phyloP scores from a whole-genome alignment of 768 basidiomycete species.

The Mrakia gelida region DNA sequence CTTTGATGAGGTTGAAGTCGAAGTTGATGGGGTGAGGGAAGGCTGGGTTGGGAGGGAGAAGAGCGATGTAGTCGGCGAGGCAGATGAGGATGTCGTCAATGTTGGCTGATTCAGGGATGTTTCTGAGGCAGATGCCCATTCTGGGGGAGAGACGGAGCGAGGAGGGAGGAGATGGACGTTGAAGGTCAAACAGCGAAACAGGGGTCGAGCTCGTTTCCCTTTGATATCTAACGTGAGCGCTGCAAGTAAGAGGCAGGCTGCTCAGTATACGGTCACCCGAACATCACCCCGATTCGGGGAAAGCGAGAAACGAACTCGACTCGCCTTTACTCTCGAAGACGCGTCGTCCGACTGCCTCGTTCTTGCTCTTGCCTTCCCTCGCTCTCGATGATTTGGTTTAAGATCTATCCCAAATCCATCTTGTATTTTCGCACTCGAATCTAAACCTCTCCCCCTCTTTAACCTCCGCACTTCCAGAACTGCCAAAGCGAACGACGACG shows the following conservation, averaged over 20 bases:
- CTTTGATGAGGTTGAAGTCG: neutral
- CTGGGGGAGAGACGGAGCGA: neutral
- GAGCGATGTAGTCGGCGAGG: neutral
- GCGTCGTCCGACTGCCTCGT: neutral
- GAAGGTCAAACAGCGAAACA: neutral
- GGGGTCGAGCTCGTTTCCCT: neutral
- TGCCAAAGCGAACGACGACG: neutral
- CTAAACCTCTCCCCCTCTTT: neutral
- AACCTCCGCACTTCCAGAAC: slow-evolving; percentile 29
- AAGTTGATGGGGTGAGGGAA: neutral
- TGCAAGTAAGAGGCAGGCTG: too few species aligned
- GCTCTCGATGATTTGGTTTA: neutral
- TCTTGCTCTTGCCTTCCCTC: neutral
- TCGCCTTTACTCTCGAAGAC: too few species aligned
- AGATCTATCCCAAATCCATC: neutral
- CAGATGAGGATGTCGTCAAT: neutral
- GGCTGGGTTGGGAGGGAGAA: neutral
- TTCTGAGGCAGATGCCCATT: neutral
- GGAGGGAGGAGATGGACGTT: neutral
- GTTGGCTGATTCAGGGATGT: neutral
- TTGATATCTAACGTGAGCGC: too few species aligned
- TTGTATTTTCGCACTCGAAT: neutral
- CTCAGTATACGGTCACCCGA: too few species aligned
- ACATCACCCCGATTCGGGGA: too few species aligned
- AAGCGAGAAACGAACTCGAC: too few species aligned